Evolutionary conservation across 129 eudicot genomes (phyloP).

Genomic region (Ambrosia artemisiifolia): DNA sequence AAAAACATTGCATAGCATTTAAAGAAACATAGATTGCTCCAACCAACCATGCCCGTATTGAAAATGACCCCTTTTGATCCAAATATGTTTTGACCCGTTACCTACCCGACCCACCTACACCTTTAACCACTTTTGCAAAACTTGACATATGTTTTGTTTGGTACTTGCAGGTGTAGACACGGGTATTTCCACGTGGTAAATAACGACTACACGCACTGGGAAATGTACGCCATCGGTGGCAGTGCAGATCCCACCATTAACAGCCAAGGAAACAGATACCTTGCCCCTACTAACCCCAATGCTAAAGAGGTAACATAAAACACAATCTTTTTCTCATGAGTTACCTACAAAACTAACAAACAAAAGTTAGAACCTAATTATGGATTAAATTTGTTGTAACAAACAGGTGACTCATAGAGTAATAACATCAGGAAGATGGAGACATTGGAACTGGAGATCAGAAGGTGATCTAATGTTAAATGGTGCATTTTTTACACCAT

Average conservation of each 20-base stretch:
- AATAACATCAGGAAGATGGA: constrained; percentile 46
- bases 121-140: background rate
- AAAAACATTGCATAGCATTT: background rate
- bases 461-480: constrained; percentile 82
- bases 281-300: constrained; percentile 64
- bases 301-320: constrained; percentile 64
- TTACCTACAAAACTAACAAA: background rate
- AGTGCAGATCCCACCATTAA: constrained; percentile 88
- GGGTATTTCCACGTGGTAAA: constrained; percentile 89
- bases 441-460: constrained; percentile 89
- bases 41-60: background rate
- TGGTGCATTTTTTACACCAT: constrained; percentile 81
- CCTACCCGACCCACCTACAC: background rate
- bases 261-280: constrained; percentile 90
- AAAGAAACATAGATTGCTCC: background rate
- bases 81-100: background rate
- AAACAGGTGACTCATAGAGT: constrained; percentile 85
- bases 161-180: constrained; percentile 63
- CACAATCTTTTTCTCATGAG: background rate
- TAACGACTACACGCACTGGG: constrained; percentile 93
- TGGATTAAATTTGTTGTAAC: background rate
- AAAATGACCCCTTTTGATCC: background rate
- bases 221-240: constrained; percentile 91
- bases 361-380: background rate
- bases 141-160: background rate